A percentile compares a stretch with the other conserved stretches of the same genome.
These are phyloP conservation scores for Candida arabinofermentans DNA, from an alignment of 805 yeast genomes.

Conservation along the genomic window DNA sequence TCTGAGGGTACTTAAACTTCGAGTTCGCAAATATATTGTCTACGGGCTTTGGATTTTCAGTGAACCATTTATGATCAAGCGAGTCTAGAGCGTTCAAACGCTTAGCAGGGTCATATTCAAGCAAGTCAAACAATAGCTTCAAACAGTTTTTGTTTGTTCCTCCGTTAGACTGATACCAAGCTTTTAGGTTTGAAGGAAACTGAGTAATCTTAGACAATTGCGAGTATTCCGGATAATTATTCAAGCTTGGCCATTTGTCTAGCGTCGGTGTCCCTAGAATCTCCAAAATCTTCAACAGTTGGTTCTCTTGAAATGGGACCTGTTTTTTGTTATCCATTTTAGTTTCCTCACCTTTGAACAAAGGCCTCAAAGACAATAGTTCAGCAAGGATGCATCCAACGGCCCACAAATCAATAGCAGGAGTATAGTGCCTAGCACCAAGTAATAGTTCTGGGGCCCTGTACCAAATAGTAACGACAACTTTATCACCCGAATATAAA, in stretches of 20 bases:
- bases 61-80: constrained; percentile 72
- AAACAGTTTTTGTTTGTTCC: constrained; percentile 68
- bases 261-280: constrained; percentile 86
- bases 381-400: constrained; percentile 95
- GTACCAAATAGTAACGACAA: constrained; percentile 96
- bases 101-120: constrained; percentile 79
- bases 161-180: constrained; percentile 86
- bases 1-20: constrained; percentile 70
- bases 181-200: constrained; percentile 65
- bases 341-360: constrained; percentile 97
- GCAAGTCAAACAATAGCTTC: constrained; percentile 54
- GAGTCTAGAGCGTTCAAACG: constrained; percentile 79
- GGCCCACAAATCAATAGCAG: constrained; percentile 93
- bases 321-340: constrained; percentile 90
- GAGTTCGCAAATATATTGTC: constrained; percentile 80
- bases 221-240: constrained; percentile 79
- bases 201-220: constrained; percentile 55
- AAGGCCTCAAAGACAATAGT: constrained; percentile 79
- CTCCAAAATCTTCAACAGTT: constrained; percentile 84
- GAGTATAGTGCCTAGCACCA: constrained; percentile 92
- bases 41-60: constrained; percentile 61
- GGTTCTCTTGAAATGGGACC: constrained; percentile 92
- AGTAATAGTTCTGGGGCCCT: constrained; percentile 86
- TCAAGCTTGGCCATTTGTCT: constrained; percentile 75
- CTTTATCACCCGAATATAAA: constrained; percentile 87